Evolutionary conservation across 768 basidiomycete species (phyloP).

Genomic region (Naganishia vishniacii): DNA sequence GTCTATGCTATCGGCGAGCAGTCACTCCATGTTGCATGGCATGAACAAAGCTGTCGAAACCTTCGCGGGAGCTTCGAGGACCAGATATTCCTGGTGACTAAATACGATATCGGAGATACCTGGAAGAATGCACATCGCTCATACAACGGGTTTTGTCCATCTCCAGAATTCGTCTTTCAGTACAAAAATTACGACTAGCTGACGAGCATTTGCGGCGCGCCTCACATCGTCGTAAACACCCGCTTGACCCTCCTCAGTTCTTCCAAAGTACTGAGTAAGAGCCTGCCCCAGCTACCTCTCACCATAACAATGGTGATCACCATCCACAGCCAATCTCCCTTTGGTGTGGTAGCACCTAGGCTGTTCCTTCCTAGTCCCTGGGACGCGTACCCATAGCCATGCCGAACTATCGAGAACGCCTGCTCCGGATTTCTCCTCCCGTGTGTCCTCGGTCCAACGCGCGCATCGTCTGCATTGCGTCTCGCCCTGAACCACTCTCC

Average conservation of each 20-base stretch:
- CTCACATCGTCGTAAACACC: conserved; percentile 11
- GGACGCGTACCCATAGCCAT: neutral
- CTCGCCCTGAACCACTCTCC: conserved; percentile 4
- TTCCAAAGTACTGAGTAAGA: conserved; percentile 6
- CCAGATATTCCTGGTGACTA: too few relatives aligned
- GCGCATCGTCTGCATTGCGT: neutral
- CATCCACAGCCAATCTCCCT: conserved; percentile 16
- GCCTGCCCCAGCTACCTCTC: conserved; percentile 9
- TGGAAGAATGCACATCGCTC: too few relatives aligned
- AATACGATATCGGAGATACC: too few relatives aligned
- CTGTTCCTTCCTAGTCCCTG: neutral
- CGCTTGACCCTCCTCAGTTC: conserved; percentile 8
- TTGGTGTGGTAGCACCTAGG: neutral
- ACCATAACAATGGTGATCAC: conserved; percentile 12
- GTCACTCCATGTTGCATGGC: too few relatives aligned
- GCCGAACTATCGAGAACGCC: conserved; percentile 5
- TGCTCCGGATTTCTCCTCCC: conserved; percentile 14
- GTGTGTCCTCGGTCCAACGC: neutral
- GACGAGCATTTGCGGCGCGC: too few relatives aligned
- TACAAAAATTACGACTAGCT: too few relatives aligned
- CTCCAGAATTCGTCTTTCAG: too few relatives aligned
- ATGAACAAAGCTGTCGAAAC: too few relatives aligned
- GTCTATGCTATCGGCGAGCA: too few relatives aligned
- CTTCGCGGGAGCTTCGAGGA: too few relatives aligned
- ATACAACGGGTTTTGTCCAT: too few relatives aligned